These are phyloP conservation scores for Ophiostoma novo-ulmi DNA, from an alignment of 2,329 filamentous ascomycete genomes.

Conservation along the genomic window DNA sequence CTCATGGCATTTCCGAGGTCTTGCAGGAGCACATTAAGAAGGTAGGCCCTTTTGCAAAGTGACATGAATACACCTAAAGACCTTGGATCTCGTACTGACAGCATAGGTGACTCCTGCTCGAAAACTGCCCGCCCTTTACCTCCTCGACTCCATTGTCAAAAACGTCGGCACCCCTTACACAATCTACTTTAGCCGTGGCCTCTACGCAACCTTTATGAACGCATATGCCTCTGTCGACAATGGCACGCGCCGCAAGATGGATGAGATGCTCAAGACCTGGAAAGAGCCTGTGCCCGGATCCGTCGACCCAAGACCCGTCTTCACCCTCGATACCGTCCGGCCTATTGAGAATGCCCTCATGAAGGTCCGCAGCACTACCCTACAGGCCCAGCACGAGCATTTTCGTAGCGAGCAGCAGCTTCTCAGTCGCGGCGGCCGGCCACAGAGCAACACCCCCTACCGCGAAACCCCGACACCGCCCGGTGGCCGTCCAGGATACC, in stretches of 20 bases:
- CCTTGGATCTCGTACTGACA: slow-evolving; percentile 26
- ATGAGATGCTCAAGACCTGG: slow-evolving; percentile 97
- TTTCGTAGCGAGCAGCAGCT: slow-evolving; percentile 53
- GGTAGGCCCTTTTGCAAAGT: slow-evolving; percentile 62
- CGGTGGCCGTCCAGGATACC: slow-evolving; percentile 37
- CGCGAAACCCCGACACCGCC: slow-evolving; percentile 72
- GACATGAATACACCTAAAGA: background rate
- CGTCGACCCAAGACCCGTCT: slow-evolving; percentile 86
- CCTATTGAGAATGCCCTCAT: slow-evolving; percentile 92
- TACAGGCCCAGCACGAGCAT: slow-evolving; percentile 55
- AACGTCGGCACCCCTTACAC: slow-evolving; percentile 98
- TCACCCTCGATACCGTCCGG: slow-evolving; percentile 76
- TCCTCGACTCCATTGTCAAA: slow-evolving; percentile 96
- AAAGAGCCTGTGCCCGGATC: slow-evolving; percentile 94
- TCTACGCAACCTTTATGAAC: slow-evolving; percentile 95
- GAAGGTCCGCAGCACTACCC: slow-evolving; percentile 63
- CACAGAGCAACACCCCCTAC: slow-evolving; percentile 51
- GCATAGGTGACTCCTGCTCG: slow-evolving; percentile 74
- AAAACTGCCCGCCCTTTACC: slow-evolving; percentile 93
- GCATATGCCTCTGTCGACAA: slow-evolving; percentile 86
- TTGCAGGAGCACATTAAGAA: slow-evolving; percentile 90
- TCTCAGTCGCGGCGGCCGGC: slow-evolving; percentile 42
- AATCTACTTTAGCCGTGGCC: slow-evolving; percentile 83
- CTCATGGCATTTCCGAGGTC: slow-evolving; percentile 83
- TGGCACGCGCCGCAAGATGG: slow-evolving; percentile 80